Evolutionary conservation across 2,329 filamentous ascomycete species (phyloP).

Genomic region (Trichoderma sp.): DNA sequence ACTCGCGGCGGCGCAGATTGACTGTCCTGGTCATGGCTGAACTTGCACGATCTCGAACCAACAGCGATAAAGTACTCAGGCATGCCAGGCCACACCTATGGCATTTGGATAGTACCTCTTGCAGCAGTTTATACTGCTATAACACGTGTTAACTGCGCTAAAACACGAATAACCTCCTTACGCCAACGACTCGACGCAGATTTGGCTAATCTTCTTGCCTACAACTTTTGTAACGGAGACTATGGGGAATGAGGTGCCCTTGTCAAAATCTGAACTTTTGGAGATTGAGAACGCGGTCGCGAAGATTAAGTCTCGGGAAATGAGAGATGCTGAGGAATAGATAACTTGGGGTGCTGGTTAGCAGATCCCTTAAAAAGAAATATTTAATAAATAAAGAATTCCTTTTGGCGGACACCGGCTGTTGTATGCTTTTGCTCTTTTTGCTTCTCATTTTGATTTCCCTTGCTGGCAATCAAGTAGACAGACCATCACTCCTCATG

Average conservation of each 20-base stretch:
- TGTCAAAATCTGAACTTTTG: background rate
- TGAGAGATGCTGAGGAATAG: background rate
- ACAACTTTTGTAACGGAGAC: background rate
- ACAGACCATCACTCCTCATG: too few relatives aligned
- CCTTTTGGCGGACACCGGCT: too few relatives aligned
- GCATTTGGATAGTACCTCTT: conserved; percentile 1
- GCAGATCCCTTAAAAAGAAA: too few relatives aligned
- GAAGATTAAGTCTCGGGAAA: background rate
- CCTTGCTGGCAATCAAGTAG: too few relatives aligned
- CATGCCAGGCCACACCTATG: background rate
- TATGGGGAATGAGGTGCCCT: background rate
- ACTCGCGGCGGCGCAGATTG: background rate
- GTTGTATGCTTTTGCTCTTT: too few relatives aligned
- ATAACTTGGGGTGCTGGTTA: background rate
- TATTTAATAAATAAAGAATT: too few relatives aligned
- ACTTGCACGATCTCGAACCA: background rate
- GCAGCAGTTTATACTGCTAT: background rate
- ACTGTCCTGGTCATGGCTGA: background rate
- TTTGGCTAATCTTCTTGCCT: background rate
- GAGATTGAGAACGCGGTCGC: background rate
- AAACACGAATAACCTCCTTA: background rate
- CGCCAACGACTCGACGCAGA: background rate
- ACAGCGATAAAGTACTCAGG: background rate
- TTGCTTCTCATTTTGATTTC: too few relatives aligned
- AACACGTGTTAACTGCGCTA: background rate